Evolutionary conservation across 768 basidiomycete genomes (phyloP).

Genomic region (Collybia mongolica): DNA sequence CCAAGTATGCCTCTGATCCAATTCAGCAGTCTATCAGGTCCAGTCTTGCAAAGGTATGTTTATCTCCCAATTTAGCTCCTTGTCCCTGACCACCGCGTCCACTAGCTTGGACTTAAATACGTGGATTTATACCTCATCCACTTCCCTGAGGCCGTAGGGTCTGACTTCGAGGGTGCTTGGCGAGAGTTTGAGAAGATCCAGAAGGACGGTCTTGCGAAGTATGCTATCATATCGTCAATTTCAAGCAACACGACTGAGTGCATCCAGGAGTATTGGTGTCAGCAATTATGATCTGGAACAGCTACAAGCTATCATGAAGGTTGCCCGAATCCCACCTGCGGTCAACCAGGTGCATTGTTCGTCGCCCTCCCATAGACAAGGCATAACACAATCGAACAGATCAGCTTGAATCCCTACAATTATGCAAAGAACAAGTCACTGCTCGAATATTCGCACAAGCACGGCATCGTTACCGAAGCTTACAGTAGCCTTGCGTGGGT

Average conservation of each 20-base stretch:
- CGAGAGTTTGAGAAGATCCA: constrained; percentile 53
- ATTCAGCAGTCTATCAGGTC: constrained; percentile 38
- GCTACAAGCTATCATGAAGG: constrained; percentile 49
- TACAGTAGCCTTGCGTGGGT: constrained; percentile 53
- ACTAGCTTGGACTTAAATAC: constrained; percentile 56
- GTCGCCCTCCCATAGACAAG: neutral
- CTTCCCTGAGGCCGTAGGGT: constrained; percentile 29
- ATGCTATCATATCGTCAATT: constrained; percentile 3
- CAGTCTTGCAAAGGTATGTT: constrained; percentile 50
- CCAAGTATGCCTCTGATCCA: constrained; percentile 47
- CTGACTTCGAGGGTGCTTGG: constrained; percentile 45
- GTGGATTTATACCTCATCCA: constrained; percentile 78
- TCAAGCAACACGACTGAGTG: neutral
- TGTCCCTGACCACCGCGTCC: neutral
- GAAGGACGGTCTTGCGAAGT: constrained; percentile 43
- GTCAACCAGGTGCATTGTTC: constrained; percentile 63
- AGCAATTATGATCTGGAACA: constrained; percentile 61
- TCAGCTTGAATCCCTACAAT: constrained; percentile 59
- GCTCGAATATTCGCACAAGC: constrained; percentile 45
- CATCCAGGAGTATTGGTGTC: constrained; percentile 43
- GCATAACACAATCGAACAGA: constrained; percentile 25
- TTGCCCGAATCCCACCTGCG: constrained; percentile 56
- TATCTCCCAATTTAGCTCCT: neutral
- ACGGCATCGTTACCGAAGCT: constrained; percentile 54
- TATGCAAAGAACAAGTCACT: constrained; percentile 43